Percentiles rank a stretch among this genome's conserved stretches.
phyloP scores from a whole-genome alignment of 2,329 filamentous ascomycete species.

The Fusarium sp. region DNA sequence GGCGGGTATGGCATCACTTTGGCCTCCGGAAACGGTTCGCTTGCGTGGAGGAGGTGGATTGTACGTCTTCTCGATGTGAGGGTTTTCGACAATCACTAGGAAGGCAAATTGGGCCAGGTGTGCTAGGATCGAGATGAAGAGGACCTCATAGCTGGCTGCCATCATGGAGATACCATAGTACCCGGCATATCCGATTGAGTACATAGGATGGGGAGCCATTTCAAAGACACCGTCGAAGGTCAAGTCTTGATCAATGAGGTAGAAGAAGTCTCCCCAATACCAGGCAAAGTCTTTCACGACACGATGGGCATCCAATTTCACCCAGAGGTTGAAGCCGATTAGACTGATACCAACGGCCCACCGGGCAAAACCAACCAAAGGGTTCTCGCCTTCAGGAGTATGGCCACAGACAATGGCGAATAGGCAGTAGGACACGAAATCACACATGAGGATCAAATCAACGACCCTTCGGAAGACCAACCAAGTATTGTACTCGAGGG shows the following conservation, averaged over 20 bases:
- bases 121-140: slow-evolving; percentile 95
- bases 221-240: slow-evolving; percentile 99
- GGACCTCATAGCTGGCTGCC: slow-evolving; percentile 96
- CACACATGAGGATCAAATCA: slow-evolving; percentile 98
- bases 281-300: slow-evolving; percentile 99
- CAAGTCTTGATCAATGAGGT: slow-evolving; percentile 95
- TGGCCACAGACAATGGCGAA: slow-evolving; percentile 91
- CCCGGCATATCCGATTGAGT: slow-evolving; percentile 96
- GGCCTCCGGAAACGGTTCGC: slow-evolving; percentile 55
- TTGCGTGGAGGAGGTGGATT: slow-evolving; percentile 85
- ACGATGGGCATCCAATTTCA: slow-evolving; percentile 96
- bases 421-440: slow-evolving; percentile 96
- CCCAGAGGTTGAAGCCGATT: slow-evolving; percentile 96
- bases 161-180: slow-evolving; percentile 99
- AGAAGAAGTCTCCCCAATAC: slow-evolving; percentile 99
- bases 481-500: slow-evolving; percentile 99
- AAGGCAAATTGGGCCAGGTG: slow-evolving; percentile 96
- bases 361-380: slow-evolving; percentile 75
- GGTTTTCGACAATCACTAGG: slow-evolving; percentile 90
- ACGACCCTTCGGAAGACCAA: slow-evolving; percentile 94
- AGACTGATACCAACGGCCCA: slow-evolving; percentile 84
- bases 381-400: slow-evolving; percentile 77
- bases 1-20: slow-evolving; percentile 48
- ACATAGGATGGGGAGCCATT: slow-evolving; percentile 99
- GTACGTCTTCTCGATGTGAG: slow-evolving; percentile 98